These are phyloP conservation scores for Mycosarcoma maydis DNA, from an alignment of 1,284 basidiomycete species.

Conservation along the genomic window DNA sequence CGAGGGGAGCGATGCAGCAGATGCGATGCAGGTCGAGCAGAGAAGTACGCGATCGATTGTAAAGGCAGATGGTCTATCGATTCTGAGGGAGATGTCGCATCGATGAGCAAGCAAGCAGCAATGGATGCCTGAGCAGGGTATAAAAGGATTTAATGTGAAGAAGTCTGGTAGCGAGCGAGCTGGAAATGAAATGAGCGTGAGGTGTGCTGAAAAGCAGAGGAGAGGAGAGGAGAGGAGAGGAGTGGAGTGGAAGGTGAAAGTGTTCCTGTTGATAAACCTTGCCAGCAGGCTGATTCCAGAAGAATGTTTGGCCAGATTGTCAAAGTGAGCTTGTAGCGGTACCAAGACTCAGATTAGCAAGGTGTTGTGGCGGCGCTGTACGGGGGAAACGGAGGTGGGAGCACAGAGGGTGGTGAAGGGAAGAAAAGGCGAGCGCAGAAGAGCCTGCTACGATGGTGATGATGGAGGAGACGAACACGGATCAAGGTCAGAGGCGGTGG, in stretches of 20 bases:
- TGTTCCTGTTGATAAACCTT: slow-evolving; percentile 8
- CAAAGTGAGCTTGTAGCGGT: too few species aligned
- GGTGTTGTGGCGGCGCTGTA: background rate
- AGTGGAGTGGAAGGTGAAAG: background rate
- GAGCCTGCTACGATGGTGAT: background rate
- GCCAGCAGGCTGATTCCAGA: slow-evolving; percentile 15
- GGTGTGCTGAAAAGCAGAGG: too few species aligned
- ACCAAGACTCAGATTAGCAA: background rate
- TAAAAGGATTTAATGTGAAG: too few species aligned
- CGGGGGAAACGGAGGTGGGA: background rate
- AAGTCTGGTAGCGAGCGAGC: too few species aligned
- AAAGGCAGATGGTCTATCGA: too few species aligned
- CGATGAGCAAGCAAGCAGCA: too few species aligned
- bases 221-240: background rate
- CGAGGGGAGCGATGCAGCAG: too few species aligned
- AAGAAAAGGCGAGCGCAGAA: background rate
- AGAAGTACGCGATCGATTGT: too few species aligned
- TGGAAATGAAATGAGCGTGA: background rate
- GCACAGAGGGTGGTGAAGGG: background rate
- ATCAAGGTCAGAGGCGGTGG: background rate
- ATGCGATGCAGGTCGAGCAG: too few species aligned
- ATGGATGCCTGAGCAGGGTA: too few species aligned
- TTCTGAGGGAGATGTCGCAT: too few species aligned
- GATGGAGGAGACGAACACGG: background rate
- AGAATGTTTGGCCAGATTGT: too few species aligned